Evolutionary conservation across 2,329 filamentous ascomycete species (phyloP).

Genomic region (Aspergillus puulaauensis): DNA sequence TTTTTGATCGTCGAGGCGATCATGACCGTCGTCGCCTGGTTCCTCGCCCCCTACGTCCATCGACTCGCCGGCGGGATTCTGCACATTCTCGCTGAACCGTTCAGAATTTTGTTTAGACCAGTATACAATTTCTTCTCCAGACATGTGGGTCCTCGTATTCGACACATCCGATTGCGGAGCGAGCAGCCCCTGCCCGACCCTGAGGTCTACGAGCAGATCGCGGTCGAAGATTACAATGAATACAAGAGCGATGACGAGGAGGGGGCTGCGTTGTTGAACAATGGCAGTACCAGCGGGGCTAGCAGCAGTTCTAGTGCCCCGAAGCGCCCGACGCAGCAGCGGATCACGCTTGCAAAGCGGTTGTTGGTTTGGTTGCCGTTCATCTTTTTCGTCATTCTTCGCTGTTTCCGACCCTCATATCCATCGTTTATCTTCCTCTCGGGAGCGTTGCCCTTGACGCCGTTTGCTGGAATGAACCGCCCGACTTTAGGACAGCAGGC

Average conservation of each 20-base stretch:
- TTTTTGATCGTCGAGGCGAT: slow-evolving; percentile 32
- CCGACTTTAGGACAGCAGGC: slow-evolving; percentile 20
- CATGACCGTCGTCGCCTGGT: slow-evolving; percentile 24
- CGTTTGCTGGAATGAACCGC: slow-evolving; percentile 21
- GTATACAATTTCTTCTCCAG: slow-evolving; percentile 3
- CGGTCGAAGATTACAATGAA: slow-evolving; percentile 22
- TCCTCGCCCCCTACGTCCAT: slow-evolving; percentile 26
- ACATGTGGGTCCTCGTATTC: slow-evolving; percentile 1
- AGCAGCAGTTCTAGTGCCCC: background rate
- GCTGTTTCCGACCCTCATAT: slow-evolving; percentile 27
- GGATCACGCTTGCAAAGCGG: slow-evolving; percentile 14
- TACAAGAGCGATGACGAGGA: slow-evolving; percentile 26
- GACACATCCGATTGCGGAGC: slow-evolving; percentile 7
- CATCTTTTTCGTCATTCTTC: slow-evolving; percentile 24
- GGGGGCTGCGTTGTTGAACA: slow-evolving; percentile 16
- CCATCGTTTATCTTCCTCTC: slow-evolving; percentile 29
- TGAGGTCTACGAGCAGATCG: slow-evolving; percentile 25
- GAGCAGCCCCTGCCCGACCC: slow-evolving; percentile 17
- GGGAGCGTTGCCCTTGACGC: slow-evolving; percentile 22
- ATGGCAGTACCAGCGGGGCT: too few species aligned
- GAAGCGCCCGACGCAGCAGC: slow-evolving; percentile 5
- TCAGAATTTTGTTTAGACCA: slow-evolving; percentile 14
- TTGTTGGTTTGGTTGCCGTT: slow-evolving; percentile 22
- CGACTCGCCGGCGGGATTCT: slow-evolving; percentile 26
- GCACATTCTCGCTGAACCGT: slow-evolving; percentile 23